Evolutionary conservation across 140 eudicot genomes (phyloP).

Genomic region (Eryngium alpinum): DNA sequence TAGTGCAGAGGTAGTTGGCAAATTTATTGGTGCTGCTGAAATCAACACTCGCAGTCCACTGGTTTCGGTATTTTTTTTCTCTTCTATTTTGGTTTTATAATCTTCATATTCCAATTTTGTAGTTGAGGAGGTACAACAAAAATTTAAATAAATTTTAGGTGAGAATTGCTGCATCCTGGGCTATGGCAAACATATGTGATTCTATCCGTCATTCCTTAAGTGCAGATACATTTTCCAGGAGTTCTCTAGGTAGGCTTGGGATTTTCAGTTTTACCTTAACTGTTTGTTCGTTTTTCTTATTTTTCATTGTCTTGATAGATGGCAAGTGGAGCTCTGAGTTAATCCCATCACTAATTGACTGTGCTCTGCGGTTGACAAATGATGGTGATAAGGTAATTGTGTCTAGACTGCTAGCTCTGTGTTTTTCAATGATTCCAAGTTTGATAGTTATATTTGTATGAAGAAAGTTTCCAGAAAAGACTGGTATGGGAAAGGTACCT

Average conservation of each 20-base stretch:
- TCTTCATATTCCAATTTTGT: not conserved
- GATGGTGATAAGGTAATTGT: conserved; percentile 84
- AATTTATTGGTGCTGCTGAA: conserved; percentile 68
- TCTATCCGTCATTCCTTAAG: conserved; percentile 60
- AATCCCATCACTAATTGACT: conserved; percentile 42
- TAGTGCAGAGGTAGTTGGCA: conserved; percentile 67
- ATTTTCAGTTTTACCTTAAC: not conserved
- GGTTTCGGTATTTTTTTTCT: conserved; percentile 47
- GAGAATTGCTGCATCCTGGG: conserved; percentile 95
- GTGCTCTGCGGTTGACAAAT: conserved; percentile 65
- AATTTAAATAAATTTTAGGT: conserved; percentile 43
- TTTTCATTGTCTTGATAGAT: conserved; percentile 30
- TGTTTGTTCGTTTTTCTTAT: not conserved
- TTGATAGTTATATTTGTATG: not conserved
- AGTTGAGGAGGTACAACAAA: not conserved
- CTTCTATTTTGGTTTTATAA: not conserved
- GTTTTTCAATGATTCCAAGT: not conserved
- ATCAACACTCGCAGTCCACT: conserved; percentile 48
- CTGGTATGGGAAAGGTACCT: not conserved
- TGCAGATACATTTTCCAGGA: conserved; percentile 29
- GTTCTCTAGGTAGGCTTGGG: conserved; percentile 33
- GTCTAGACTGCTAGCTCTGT: not conserved
- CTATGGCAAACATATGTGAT: conserved; percentile 88
- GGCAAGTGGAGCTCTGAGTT: conserved; percentile 36
- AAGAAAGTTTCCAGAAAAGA: not conserved